These are phyloP conservation scores for Fennellomyces sp. DNA, from an alignment of 371 early-diverging fungal species.

Conservation along the genomic window DNA sequence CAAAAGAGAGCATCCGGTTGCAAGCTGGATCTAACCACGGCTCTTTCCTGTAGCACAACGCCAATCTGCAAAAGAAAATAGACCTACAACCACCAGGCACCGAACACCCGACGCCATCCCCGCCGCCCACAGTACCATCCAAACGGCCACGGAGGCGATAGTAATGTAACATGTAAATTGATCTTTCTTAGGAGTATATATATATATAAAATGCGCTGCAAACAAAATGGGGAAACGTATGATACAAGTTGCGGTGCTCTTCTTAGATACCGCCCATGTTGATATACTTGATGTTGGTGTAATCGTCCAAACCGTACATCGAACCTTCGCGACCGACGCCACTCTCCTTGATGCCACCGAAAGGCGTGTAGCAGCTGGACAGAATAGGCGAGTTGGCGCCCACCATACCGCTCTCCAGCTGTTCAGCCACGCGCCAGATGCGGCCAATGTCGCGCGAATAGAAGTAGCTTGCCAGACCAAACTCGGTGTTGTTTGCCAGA, in stretches of 20 bases:
- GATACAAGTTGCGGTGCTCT: no score
- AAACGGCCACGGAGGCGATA: no score
- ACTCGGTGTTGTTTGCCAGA: conserved; percentile 73
- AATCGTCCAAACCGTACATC: conserved; percentile 71
- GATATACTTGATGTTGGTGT: conserved; percentile 63
- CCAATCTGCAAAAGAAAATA: no score
- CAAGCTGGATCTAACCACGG: no score
- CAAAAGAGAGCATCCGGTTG: no score
- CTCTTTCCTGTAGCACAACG: no score
- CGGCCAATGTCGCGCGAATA: conserved; percentile 77
- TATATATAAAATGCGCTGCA: no score
- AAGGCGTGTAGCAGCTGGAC: conserved; percentile 69
- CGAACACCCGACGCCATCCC: no score
- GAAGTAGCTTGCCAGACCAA: conserved; percentile 87
- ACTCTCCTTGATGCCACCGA: conserved; percentile 86
- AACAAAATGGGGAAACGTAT: neutral
- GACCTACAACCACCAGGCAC: no score
- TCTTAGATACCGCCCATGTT: conserved; percentile 44
- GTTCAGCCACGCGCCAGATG: conserved; percentile 81
- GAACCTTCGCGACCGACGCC: conserved; percentile 83
- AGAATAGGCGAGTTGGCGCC: conserved; percentile 83
- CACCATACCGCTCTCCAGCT: conserved; percentile 88
- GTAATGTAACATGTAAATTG: no score
- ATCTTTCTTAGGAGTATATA: neutral
- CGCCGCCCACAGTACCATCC: no score